Percentiles rank a stretch among this genome's conserved stretches.
These are phyloP conservation scores for Breviolum minutum DNA, from an alignment of 73 alveolate genomes.

Conservation along the genomic window DNA sequence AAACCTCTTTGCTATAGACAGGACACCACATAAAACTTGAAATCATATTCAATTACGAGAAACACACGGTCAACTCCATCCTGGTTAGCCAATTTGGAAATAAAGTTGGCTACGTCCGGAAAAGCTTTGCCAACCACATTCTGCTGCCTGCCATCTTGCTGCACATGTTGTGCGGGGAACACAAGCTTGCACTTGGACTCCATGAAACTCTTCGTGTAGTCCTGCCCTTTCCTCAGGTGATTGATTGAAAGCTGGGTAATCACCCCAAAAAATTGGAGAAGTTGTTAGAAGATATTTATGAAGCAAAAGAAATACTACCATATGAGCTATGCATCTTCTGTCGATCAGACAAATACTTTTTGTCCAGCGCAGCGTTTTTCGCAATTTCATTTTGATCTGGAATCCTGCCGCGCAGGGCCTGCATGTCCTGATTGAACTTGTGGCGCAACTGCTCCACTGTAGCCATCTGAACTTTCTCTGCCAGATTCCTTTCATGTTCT, in stretches of 20 bases:
- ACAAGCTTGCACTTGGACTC: slow-evolving; percentile 8
- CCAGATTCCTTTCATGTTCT: not conserved
- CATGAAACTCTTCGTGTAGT: not conserved
- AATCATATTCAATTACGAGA: not conserved
- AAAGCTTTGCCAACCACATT: not conserved
- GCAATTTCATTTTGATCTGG: not conserved
- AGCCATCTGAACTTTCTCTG: not conserved
- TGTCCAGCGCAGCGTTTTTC: slow-evolving; percentile 21
- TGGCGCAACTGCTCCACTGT: slow-evolving; percentile 21
- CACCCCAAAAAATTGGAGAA: not conserved
- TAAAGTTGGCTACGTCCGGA: not conserved
- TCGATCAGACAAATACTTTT: not conserved
- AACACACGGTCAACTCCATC: not conserved
- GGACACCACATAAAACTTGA: not conserved
- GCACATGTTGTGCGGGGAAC: not conserved
- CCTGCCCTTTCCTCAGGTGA: not conserved
- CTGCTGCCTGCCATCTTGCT: no score
- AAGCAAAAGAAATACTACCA: not conserved
- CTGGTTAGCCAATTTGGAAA: not conserved
- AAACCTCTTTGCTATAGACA: not conserved
- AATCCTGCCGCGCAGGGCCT: not conserved
- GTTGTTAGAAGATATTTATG: not conserved
- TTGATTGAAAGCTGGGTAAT: not conserved
- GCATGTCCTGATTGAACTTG: not conserved
- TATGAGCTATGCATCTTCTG: not conserved